These are phyloP conservation scores for Penicillium capsulatum DNA, from an alignment of 2,329 filamentous ascomycete genomes.

Conservation along the genomic window DNA sequence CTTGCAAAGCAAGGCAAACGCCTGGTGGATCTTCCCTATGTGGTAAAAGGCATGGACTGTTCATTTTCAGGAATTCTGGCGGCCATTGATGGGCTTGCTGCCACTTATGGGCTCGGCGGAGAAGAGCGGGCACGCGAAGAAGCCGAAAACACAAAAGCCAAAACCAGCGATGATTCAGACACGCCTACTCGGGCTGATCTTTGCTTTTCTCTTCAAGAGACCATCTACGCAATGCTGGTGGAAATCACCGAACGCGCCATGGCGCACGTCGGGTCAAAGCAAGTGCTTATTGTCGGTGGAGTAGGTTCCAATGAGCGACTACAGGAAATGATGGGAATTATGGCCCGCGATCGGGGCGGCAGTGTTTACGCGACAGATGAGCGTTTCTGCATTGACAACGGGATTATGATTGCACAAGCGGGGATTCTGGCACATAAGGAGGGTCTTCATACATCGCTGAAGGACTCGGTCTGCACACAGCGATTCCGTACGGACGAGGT, in stretches of 20 bases:
- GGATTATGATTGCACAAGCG: constrained; percentile 99
- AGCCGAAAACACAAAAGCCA: constrained; percentile 18
- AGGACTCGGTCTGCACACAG: constrained; percentile 81
- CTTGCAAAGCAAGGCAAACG: constrained; percentile 69
- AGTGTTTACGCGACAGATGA: constrained; percentile 94
- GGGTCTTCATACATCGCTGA: constrained; percentile 70
- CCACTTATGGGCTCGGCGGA: constrained; percentile 38
- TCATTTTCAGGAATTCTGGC: constrained; percentile 91
- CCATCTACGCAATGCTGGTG: constrained; percentile 92
- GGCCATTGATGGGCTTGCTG: constrained; percentile 73
- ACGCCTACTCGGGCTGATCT: constrained; percentile 71
- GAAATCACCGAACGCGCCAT: constrained; percentile 98
- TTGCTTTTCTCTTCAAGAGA: constrained; percentile 94
- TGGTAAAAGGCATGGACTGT: constrained; percentile 98
- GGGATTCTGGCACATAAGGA: constrained; percentile 79
- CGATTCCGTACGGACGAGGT: constrained; percentile 80
- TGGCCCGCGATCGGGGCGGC: constrained; percentile 84
- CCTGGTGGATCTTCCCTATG: constrained; percentile 84
- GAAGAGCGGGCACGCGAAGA: constrained; percentile 51
- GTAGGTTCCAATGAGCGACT: constrained; percentile 92
- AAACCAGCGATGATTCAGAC: constrained; percentile 33
- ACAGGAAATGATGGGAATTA: constrained; percentile 97
- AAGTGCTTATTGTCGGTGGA: constrained; percentile 92
- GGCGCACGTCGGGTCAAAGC: constrained; percentile 87
- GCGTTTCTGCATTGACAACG: constrained; percentile 97